phyloP scores from a whole-genome alignment of 1,284 basidiomycete species.

The Sporisorium sorghi region DNA sequence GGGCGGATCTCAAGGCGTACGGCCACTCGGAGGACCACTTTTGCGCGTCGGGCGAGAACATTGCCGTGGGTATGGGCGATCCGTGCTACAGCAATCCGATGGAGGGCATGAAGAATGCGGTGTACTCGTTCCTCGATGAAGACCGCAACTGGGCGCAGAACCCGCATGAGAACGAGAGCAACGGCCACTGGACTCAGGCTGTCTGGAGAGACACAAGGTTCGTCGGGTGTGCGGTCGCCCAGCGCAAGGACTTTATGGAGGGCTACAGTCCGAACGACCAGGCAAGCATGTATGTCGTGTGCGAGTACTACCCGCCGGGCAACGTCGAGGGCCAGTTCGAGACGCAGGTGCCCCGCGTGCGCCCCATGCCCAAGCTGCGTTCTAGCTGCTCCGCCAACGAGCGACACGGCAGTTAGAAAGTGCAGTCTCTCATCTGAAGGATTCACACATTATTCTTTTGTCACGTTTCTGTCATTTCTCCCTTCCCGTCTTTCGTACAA shows the following conservation, averaged over 20 bases:
- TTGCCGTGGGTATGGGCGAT: slow-evolving; percentile 40
- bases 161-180: slow-evolving; percentile 11
- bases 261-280: slow-evolving; percentile 6
- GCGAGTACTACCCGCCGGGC: slow-evolving; percentile 49
- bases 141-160: slow-evolving; percentile 41
- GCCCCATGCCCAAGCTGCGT: slow-evolving; percentile 26
- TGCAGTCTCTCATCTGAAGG: no score
- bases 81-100: slow-evolving; percentile 40
- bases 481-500: no score
- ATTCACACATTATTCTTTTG: no score
- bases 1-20: slow-evolving; percentile 52
- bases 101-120: slow-evolving; percentile 37
- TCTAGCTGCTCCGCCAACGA: slow-evolving; percentile 46
- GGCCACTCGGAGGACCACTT: slow-evolving; percentile 52
- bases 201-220: slow-evolving; percentile 43
- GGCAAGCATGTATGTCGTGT: slow-evolving; percentile 39
- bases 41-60: slow-evolving; percentile 46
- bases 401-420: slow-evolving; percentile 30
- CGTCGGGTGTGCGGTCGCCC: slow-evolving; percentile 38
- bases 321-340: slow-evolving; percentile 32
- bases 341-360: slow-evolving; percentile 17
- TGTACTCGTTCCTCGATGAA: slow-evolving; percentile 50
- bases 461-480: no score
- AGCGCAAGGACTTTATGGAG: slow-evolving; percentile 31
- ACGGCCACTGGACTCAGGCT: slow-evolving; percentile 40